Percentiles rank a stretch among this genome's conserved stretches.
Conservation (phyloP, 208 protist species). For the Angomonas deanei region DNA sequence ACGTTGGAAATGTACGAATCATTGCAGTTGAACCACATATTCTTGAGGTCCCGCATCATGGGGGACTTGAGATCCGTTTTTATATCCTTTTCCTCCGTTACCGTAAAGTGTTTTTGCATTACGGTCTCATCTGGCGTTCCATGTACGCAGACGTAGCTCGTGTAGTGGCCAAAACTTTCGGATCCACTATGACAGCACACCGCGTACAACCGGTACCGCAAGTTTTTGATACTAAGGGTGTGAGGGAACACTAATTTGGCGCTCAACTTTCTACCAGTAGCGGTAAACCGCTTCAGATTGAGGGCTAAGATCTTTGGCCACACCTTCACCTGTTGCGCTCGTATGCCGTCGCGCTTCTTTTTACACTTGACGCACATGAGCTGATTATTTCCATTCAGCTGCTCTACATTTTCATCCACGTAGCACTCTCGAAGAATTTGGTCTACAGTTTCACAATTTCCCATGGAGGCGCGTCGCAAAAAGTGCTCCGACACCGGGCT, state of each 20-base stretch:
- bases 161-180: slow-evolving; percentile 74
- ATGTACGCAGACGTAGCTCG: slow-evolving; percentile 52
- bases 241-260: slow-evolving; percentile 49
- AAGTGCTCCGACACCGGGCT: neutral
- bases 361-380: slow-evolving; percentile 64
- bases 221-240: slow-evolving; percentile 26
- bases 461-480: neutral
- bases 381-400: slow-evolving; percentile 45
- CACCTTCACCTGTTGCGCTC: slow-evolving; percentile 28
- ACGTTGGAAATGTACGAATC: slow-evolving; percentile 47
- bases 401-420: slow-evolving; percentile 41
- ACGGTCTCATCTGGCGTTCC: slow-evolving; percentile 4
- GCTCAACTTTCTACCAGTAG: slow-evolving; percentile 49
- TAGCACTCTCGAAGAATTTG: slow-evolving; percentile 46
- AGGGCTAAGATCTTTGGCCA: slow-evolving; percentile 74
- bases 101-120: neutral
- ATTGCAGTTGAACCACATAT: slow-evolving; percentile 76
- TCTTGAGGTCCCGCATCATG: neutral
- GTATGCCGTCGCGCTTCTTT: slow-evolving; percentile 37
- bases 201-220: slow-evolving; percentile 62
- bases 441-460: slow-evolving; percentile 11
- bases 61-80: neutral
- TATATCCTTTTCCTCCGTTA: neutral
- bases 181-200: slow-evolving; percentile 73
- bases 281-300: slow-evolving; percentile 80